Conservation (phyloP, 2,329 filamentous ascomycete species). For the Pseudogymnoascus sp. region DNA sequence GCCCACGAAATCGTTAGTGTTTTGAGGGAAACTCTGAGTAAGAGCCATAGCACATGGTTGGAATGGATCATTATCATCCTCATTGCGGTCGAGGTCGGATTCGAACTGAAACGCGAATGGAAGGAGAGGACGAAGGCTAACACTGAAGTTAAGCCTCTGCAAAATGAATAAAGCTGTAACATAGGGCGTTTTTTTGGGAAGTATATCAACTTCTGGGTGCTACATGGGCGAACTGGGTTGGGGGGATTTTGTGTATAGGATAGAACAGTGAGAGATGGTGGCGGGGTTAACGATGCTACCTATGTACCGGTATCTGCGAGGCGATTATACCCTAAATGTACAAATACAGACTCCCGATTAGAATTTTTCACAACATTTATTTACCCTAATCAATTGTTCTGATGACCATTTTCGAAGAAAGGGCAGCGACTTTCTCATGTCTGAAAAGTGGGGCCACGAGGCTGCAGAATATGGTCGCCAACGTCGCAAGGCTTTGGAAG, state of each 20-base stretch:
- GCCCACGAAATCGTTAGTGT: conserved; percentile 91
- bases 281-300: background rate
- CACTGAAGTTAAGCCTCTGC: background rate
- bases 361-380: background rate
- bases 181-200: background rate
- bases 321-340: background rate
- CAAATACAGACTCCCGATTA: background rate
- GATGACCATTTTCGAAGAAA: background rate
- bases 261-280: background rate
- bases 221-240: background rate
- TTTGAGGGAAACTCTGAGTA: conserved; percentile 76
- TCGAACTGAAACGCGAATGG: conserved; percentile 60
- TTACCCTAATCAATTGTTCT: background rate
- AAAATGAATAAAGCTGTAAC: background rate
- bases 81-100: conserved; percentile 84
- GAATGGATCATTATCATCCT: conserved; percentile 95
- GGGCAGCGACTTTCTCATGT: background rate
- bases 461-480: background rate
- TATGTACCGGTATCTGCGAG: background rate
- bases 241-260: background rate
- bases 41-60: conserved; percentile 78
- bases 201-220: background rate
- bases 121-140: conserved; percentile 20
- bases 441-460: background rate
- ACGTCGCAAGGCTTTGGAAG: background rate